Percentiles rank a stretch among this genome's conserved stretches.
These are phyloP conservation scores for Xylariaceae sp. DNA, from an alignment of 2,329 filamentous ascomycete species.

Conservation along the genomic window DNA sequence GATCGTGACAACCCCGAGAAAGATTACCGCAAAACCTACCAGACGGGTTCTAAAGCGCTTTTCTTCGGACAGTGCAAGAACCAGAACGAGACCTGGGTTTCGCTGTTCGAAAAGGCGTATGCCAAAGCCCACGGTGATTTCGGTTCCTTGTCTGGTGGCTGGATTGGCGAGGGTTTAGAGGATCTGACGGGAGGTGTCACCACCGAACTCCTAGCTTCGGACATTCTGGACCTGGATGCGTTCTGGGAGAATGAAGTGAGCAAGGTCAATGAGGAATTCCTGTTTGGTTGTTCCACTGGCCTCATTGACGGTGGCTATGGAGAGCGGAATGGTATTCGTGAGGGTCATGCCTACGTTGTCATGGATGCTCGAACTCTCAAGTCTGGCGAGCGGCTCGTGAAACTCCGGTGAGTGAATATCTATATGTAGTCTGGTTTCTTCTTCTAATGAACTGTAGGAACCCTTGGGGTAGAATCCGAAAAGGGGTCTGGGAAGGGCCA, in stretches of 20 bases:
- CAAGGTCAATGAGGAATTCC: conserved; percentile 74
- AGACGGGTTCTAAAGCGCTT: conserved; percentile 69
- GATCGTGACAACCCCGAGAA: conserved; percentile 68
- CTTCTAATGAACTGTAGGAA: conserved; percentile 37
- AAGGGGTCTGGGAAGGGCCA: conserved; percentile 55
- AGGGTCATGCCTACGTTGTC: conserved; percentile 56
- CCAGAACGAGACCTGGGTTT: conserved; percentile 77
- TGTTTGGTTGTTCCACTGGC: conserved; percentile 66
- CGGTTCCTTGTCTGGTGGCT: conserved; percentile 63
- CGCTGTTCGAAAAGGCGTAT: conserved; percentile 75
- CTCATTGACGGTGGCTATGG: conserved; percentile 59
- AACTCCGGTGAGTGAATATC: conserved; percentile 38
- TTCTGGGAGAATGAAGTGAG: conserved; percentile 81
- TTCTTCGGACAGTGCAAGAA: conserved; percentile 74
- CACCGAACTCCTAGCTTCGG: conserved; percentile 60
- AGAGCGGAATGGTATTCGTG: conserved; percentile 52
- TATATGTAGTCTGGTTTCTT: not conserved
- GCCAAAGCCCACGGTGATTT: conserved; percentile 81
- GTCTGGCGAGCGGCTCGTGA: conserved; percentile 50
- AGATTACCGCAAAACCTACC: conserved; percentile 65
- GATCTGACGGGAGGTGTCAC: conserved; percentile 65
- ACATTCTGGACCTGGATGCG: conserved; percentile 70
- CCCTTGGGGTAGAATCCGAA: conserved; percentile 55
- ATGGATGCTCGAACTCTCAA: conserved; percentile 52
- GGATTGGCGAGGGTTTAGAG: conserved; percentile 57